Conservation (phyloP, 83 land plant species). For the Isoetes engelmannii region DNA sequence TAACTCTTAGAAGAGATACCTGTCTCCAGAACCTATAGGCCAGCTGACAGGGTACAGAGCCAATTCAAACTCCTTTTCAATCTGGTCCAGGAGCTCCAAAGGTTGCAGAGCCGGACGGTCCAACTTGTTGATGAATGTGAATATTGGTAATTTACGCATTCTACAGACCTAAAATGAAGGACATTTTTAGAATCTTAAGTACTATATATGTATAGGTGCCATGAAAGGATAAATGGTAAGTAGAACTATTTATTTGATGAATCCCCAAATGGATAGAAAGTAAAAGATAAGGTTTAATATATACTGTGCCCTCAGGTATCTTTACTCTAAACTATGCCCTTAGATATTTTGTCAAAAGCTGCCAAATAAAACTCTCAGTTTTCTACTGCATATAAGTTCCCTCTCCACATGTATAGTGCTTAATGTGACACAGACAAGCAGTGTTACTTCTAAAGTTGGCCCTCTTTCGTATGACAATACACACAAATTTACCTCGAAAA, state of each 20-base stretch:
- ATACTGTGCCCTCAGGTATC: no score
- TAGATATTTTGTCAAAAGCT: no score
- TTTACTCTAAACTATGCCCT: no score
- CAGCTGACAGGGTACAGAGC: conserved; percentile 47
- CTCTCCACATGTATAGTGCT: neutral
- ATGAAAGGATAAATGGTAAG: no score
- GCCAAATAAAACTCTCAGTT: no score
- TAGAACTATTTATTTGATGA: no score
- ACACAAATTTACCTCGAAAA: conserved; percentile 34
- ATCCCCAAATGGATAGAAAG: no score
- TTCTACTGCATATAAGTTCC: no score
- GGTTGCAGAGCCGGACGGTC: conserved; percentile 50
- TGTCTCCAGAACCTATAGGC: conserved; percentile 58
- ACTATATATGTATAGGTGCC: no score
- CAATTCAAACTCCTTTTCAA: conserved; percentile 47
- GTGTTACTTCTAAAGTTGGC: neutral
- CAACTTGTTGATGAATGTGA: conserved; percentile 54
- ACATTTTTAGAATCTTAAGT: neutral
- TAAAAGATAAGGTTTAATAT: no score
- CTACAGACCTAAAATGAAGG: conserved; percentile 37
- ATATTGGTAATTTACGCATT: conserved; percentile 48
- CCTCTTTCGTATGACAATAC: neutral
- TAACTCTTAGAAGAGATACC: conserved; percentile 16
- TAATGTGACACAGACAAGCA: neutral
- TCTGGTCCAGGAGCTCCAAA: conserved; percentile 45